These are phyloP conservation scores for Apiospora koreana DNA, from an alignment of 2,329 filamentous ascomycete genomes.

Conservation along the genomic window DNA sequence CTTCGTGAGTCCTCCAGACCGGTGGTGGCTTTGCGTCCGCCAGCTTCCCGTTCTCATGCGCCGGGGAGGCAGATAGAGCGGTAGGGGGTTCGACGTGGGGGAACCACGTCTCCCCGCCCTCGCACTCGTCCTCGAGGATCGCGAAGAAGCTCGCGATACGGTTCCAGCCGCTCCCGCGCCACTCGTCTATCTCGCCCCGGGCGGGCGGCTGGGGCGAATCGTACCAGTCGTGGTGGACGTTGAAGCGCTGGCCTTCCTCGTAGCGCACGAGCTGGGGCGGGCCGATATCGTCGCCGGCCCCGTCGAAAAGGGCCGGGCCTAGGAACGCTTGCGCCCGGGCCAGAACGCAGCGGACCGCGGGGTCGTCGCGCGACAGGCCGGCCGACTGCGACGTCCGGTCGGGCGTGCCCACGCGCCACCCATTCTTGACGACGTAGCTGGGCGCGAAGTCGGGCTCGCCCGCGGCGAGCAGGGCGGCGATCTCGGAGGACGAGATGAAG, in stretches of 20 bases:
- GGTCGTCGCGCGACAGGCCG: conserved; percentile 32
- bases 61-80: background rate
- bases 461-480: conserved; percentile 29
- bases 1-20: conserved; percentile 38
- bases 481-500: conserved; percentile 34
- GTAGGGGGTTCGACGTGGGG: conserved; percentile 24
- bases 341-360: conserved; percentile 35
- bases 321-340: conserved; percentile 32
- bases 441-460: conserved; percentile 35
- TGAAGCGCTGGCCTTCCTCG: conserved; percentile 33
- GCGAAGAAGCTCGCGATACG: conserved; percentile 39
- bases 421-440: conserved; percentile 32
- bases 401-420: conserved; percentile 26
- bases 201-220: conserved; percentile 15
- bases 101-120: conserved; percentile 39
- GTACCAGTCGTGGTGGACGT: conserved; percentile 40
- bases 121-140: conserved; percentile 36
- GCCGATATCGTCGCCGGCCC: conserved; percentile 37
- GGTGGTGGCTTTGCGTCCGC: conserved; percentile 20
- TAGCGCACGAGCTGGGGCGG: conserved; percentile 41
- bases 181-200: background rate
- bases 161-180: conserved; percentile 22
- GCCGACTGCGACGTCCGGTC: conserved; percentile 38
- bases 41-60: too few relatives aligned
- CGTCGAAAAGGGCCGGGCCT: conserved; percentile 24